Base-by-base conservation (phyloP, 805 yeast genomes). In the Hanseniaspora thailandica region DNA sequence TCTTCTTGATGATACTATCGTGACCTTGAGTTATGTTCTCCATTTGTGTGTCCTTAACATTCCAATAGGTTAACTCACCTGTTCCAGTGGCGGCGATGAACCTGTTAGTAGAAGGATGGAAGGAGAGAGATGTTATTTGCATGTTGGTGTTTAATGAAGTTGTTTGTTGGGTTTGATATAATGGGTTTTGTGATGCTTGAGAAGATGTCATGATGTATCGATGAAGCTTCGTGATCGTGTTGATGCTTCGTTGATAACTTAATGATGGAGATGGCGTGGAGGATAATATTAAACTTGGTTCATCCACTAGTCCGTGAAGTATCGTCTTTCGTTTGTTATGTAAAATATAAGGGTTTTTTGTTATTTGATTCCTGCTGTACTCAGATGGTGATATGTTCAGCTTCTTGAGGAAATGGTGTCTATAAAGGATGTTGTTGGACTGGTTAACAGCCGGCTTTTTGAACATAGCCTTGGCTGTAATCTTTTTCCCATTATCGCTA, bases 21-120 rank as follows among this genome's bases (percentile, higher is more conserved):
- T 93, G 99, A 1, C 97, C 97, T 71, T 93, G 98, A 94, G 89
- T 93, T 58, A 93, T 88, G 52, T 96, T 86, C 66, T 93, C 99
- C 64, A 93, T 88, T 64, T 86, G 87, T 69, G 90, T 93, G 9
- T 95, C 83, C 74, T 85, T 78, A 10, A 97, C 97, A 66, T 89
- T 88, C 97, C 97, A 93, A 45, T 93, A 71, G 12, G 97, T 89
- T 68, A 93, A 89, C 65, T 93, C 99, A 40, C 99, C 99, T 54
- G 86, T 79, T 69, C 85, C 87, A 28, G 90, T 80, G 0, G 95
- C 95, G 5, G 94, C 95, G 26, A 93, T 73, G 48, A 93, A 71
- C n/a, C 46, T 34, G 22, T 50, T 50, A 3, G 40, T 33, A 2
- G 47, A 22, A 8, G 54, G 54, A 2, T 40, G 39, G 31, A 35